Conservation (phyloP, 768 basidiomycete species). For the Rubroboletus satanas region DNA sequence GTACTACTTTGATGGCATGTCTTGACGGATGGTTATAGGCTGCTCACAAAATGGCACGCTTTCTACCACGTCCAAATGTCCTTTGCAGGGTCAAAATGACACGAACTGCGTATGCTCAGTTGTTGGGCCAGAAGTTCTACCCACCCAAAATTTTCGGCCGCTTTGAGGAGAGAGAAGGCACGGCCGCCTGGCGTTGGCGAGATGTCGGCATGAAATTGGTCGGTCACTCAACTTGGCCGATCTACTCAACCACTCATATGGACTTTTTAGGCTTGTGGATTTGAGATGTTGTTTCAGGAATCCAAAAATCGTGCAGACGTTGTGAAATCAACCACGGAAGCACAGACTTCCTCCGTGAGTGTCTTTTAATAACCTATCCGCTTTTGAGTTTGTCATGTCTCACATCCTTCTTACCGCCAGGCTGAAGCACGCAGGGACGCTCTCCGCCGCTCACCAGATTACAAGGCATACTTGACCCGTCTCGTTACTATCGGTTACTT, state of each 20-base stretch:
- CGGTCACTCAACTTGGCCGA: constrained; percentile 17
- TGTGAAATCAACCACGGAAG: constrained; percentile 35
- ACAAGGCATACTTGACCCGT: constrained; percentile 64
- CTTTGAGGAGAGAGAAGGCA: constrained; percentile 61
- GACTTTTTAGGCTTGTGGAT: constrained; percentile 73
- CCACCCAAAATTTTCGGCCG: constrained; percentile 87
- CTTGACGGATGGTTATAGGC: constrained; percentile 45
- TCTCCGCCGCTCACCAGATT: constrained; percentile 63
- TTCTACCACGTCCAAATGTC: constrained; percentile 67
- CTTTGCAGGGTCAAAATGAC: constrained; percentile 73
- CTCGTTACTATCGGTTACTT: constrained; percentile 72
- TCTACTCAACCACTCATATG: not conserved
- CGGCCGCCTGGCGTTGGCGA: constrained; percentile 69
- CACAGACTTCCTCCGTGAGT: constrained; percentile 47
- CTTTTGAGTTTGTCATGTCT: not conserved
- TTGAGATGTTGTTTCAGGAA: constrained; percentile 94
- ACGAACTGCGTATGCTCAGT: constrained; percentile 89
- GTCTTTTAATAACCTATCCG: not conserved
- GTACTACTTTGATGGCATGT: not conserved
- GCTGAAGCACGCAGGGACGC: constrained; percentile 63
- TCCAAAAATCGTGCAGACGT: constrained; percentile 55
- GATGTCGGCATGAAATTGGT: constrained; percentile 95
- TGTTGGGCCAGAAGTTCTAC: constrained; percentile 87
- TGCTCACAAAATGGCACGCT: constrained; percentile 86
- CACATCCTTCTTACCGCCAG: constrained; percentile 32